Percentiles rank a stretch among this genome's conserved stretches.
These are phyloP conservation scores for Fusarium robinianum DNA, from an alignment of 2,329 filamentous ascomycete genomes.

Conservation along the genomic window DNA sequence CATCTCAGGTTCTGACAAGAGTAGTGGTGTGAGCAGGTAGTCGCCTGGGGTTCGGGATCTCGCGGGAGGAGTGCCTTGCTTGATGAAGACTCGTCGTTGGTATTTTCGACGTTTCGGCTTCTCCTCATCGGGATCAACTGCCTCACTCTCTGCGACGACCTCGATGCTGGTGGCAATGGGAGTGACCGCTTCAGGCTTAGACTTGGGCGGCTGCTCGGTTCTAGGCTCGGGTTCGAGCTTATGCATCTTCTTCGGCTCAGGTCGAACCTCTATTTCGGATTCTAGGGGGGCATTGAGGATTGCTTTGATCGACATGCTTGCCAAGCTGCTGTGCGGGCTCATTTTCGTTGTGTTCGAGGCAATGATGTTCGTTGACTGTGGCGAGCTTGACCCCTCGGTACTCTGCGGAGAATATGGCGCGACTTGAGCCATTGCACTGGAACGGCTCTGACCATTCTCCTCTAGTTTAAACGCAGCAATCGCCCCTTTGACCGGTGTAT, in stretches of 20 bases:
- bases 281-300: slow-evolving; percentile 39
- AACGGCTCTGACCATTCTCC: slow-evolving; percentile 9
- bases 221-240: slow-evolving; percentile 12
- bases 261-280: slow-evolving; percentile 20
- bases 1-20: slow-evolving; percentile 74
- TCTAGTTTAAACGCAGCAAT: slow-evolving; percentile 9
- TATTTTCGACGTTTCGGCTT: slow-evolving; percentile 42
- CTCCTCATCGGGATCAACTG: slow-evolving; percentile 19
- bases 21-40: slow-evolving; percentile 78
- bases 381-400: slow-evolving; percentile 33
- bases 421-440: slow-evolving; percentile 10
- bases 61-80: slow-evolving; percentile 41
- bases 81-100: slow-evolving; percentile 41
- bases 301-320: slow-evolving; percentile 42
- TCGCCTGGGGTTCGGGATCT: slow-evolving; percentile 67
- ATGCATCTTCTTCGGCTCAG: slow-evolving; percentile 17
- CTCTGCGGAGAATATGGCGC: slow-evolving; percentile 42
- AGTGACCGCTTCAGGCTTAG: slow-evolving; percentile 12
- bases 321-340: slow-evolving; percentile 21
- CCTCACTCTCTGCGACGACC: slow-evolving; percentile 22
- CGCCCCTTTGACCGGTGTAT: slow-evolving; percentile 34
- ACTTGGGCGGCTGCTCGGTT: slow-evolving; percentile 4
- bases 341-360: neutral
- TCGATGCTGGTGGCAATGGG: slow-evolving; percentile 34
- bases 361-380: slow-evolving; percentile 22